Percentiles rank a stretch among this genome's conserved stretches.
Evolutionary conservation across 1,284 basidiomycete genomes (phyloP).

Genomic region (Tranzscheliella williamsii): DNA sequence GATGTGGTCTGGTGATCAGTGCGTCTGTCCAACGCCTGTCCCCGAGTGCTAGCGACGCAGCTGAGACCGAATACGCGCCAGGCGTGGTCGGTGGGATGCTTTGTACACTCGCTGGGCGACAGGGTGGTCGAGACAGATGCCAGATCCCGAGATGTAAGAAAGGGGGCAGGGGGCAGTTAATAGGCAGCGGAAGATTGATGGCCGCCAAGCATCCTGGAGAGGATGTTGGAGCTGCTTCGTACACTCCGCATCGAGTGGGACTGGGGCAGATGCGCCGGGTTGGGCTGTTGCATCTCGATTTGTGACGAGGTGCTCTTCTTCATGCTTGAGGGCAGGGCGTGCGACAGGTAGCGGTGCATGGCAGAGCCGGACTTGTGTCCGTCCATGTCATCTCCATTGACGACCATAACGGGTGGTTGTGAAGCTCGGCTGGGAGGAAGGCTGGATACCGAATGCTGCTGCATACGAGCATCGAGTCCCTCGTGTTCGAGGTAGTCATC

Average conservation of each 20-base stretch:
- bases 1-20: not conserved
- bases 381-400: slow-evolving; percentile 22
- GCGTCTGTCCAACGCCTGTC: not conserved
- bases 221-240: slow-evolving; percentile 46
- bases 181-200: slow-evolving; percentile 36
- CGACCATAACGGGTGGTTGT: slow-evolving; percentile 26
- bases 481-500: slow-evolving; percentile 49
- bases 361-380: slow-evolving; percentile 33
- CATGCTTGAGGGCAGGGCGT: slow-evolving; percentile 45
- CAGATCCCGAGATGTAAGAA: slow-evolving; percentile 22
- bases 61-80: not conserved
- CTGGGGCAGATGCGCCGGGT: slow-evolving; percentile 28
- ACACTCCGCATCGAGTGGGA: slow-evolving; percentile 44
- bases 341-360: slow-evolving; percentile 51
- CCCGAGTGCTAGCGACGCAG: no score
- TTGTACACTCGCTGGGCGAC: no score
- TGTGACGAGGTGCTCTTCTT: slow-evolving; percentile 45
- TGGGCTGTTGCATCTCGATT: slow-evolving; percentile 40
- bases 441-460: slow-evolving; percentile 30
- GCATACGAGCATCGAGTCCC: slow-evolving; percentile 38
- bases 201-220: slow-evolving; percentile 49
- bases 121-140: slow-evolving; percentile 7
- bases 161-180: slow-evolving; percentile 12
- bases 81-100: no score
- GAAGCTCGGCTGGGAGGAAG: slow-evolving; percentile 22